Percentiles rank a stretch among this genome's conserved stretches.
phyloP scores from a whole-genome alignment of 257 asterid species.

The Gentiana dahurica region DNA sequence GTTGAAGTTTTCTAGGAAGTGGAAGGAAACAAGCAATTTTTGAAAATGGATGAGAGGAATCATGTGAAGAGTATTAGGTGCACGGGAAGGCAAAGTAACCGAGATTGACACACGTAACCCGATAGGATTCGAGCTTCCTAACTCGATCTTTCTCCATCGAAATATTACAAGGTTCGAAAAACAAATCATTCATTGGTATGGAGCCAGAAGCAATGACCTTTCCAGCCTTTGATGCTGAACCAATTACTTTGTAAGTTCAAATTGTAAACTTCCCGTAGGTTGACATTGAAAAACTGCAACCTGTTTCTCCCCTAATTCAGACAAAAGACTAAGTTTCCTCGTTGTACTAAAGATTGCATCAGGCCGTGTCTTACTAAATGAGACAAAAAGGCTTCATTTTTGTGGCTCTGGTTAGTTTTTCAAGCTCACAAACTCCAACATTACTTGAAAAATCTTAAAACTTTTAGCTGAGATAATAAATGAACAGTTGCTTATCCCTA shows the following conservation, averaged over 20 bases:
- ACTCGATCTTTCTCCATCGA: constrained; percentile 67
- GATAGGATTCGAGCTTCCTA: constrained; percentile 25
- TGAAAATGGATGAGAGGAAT: constrained; percentile 39
- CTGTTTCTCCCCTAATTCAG: constrained; percentile 69
- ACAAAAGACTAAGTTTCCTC: constrained; percentile 66
- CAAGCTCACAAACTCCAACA: constrained; percentile 82
- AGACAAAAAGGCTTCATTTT: constrained; percentile 48
- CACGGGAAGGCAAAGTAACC: constrained; percentile 56
- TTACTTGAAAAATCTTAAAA: constrained; percentile 39
- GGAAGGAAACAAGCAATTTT: constrained; percentile 64
- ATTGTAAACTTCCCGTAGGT: constrained; percentile 52
- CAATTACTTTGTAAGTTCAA: constrained; percentile 47
- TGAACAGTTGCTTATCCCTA: too few species aligned
- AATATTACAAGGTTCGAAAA: constrained; percentile 39
- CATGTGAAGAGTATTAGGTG: constrained; percentile 50
- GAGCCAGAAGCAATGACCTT: constrained; percentile 49
- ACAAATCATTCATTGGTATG: constrained; percentile 45
- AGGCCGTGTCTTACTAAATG: constrained; percentile 68
- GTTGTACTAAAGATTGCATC: constrained; percentile 66
- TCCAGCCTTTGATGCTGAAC: constrained; percentile 31
- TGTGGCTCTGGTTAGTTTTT: constrained; percentile 60
- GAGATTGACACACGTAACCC: constrained; percentile 72
- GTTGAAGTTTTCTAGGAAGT: constrained; percentile 36
- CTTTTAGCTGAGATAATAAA: too few species aligned
- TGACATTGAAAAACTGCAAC: constrained; percentile 86